Evolutionary conservation across 2,329 filamentous ascomycete genomes (phyloP).

Genomic region (Cercospora sp.): DNA sequence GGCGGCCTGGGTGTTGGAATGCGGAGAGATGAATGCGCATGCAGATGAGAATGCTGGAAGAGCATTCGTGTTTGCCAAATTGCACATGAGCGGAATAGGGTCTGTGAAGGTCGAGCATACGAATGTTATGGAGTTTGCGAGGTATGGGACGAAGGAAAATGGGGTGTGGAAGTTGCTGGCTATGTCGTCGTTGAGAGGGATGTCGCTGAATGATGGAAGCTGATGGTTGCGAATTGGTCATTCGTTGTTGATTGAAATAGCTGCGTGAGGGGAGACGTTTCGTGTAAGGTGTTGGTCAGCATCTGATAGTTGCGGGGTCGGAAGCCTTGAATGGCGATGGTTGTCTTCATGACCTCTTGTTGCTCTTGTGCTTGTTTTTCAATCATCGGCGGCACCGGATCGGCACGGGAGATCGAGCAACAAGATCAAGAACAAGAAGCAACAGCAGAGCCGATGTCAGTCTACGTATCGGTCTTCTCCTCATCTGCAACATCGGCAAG

Average conservation of each 20-base stretch:
- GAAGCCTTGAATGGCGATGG: too few species aligned
- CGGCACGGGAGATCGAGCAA: too few species aligned
- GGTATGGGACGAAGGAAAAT: slow-evolving; percentile 3
- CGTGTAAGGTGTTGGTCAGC: too few species aligned
- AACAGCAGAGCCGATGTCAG: not conserved
- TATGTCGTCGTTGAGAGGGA: slow-evolving; percentile 11
- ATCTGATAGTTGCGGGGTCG: too few species aligned
- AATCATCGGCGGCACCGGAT: too few species aligned
- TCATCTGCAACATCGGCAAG: not conserved
- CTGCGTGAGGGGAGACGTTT: too few species aligned
- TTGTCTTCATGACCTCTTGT: too few species aligned
- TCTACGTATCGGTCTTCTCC: not conserved
- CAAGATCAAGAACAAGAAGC: too few species aligned
- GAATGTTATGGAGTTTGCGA: slow-evolving; percentile 15
- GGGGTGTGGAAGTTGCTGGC: slow-evolving; percentile 11
- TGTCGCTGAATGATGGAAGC: not conserved
- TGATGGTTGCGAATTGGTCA: not conserved
- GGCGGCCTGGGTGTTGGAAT: not conserved
- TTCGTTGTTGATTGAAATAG: not conserved
- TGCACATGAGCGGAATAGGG: not conserved
- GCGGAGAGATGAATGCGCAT: slow-evolving; percentile 15
- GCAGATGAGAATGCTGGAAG: slow-evolving; percentile 16
- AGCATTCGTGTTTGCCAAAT: slow-evolving; percentile 10
- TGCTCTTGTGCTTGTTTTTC: too few species aligned
- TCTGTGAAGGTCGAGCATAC: slow-evolving; percentile 10